These are phyloP conservation scores for Gryganskiella cystojenkinii DNA, from an alignment of 192 early-diverging fungal species.

Conservation along the genomic window DNA sequence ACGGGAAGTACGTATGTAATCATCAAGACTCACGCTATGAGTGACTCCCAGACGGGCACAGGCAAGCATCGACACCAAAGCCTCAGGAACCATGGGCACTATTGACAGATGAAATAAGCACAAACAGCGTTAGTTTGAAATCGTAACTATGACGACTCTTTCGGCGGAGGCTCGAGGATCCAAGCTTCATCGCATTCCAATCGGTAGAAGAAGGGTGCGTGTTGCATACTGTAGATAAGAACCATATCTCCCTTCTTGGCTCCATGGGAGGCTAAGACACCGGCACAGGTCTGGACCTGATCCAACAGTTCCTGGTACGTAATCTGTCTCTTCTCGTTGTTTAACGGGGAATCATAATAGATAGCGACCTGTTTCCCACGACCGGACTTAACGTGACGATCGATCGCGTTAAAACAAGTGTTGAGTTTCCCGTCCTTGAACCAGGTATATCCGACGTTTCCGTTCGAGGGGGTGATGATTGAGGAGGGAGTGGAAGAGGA, in stretches of 20 bases:
- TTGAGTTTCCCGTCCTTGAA: slow-evolving; percentile 80
- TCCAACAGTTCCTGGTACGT: slow-evolving; percentile 77
- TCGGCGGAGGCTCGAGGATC: too few relatives aligned
- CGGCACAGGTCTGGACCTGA: slow-evolving; percentile 74
- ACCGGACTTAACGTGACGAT: slow-evolving; percentile 73
- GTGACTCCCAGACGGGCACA: slow-evolving; percentile 87
- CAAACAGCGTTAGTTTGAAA: too few relatives aligned
- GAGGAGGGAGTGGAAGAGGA: slow-evolving; percentile 18
- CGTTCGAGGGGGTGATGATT: too few relatives aligned
- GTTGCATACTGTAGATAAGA: slow-evolving; percentile 82
- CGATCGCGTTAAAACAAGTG: slow-evolving; percentile 84
- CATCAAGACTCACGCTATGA: slow-evolving; percentile 70
- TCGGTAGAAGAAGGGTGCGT: not conserved
- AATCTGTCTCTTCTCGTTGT: slow-evolving; percentile 59
- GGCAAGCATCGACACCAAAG: slow-evolving; percentile 86
- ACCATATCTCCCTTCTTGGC: slow-evolving; percentile 79
- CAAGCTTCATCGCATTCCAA: too few relatives aligned
- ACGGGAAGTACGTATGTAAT: not conserved
- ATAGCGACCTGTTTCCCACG: slow-evolving; percentile 70
- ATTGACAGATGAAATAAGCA: too few relatives aligned
- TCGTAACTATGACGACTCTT: too few relatives aligned
- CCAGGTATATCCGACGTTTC: slow-evolving; percentile 62
- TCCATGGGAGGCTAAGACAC: slow-evolving; percentile 68
- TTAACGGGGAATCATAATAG: slow-evolving; percentile 81
- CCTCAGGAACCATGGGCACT: slow-evolving; percentile 82